Evolutionary conservation across 169 alveolate species (phyloP).

Genomic region (Cyclospora cayetanensis): DNA sequence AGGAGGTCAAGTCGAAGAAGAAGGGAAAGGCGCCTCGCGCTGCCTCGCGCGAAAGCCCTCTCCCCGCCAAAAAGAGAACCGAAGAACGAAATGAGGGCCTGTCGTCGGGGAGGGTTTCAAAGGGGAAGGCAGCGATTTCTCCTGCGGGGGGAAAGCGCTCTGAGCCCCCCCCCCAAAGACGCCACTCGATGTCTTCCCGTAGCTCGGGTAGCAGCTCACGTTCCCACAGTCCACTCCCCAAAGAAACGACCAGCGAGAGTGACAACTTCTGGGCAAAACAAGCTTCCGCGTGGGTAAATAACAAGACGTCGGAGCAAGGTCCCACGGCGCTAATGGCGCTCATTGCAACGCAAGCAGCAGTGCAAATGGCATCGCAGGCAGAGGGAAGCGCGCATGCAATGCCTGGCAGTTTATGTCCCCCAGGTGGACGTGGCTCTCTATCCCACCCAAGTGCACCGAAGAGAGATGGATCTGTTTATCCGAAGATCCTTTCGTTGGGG

Average conservation of each 20-base stretch:
- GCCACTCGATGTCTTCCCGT: constrained; percentile 7
- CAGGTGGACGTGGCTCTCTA: too few species aligned
- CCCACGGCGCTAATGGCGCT: constrained; percentile 52
- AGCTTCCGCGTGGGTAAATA: constrained; percentile 67
- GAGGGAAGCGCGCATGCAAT: neutral
- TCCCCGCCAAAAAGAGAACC: neutral
- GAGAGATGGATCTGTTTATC: too few species aligned
- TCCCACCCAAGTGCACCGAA: too few species aligned
- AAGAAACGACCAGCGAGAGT: constrained; percentile 47
- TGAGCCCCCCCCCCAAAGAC: neutral
- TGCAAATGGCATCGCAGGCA: constrained; percentile 35
- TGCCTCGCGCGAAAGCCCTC: neutral
- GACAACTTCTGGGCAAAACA: constrained; percentile 68
- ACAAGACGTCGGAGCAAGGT: constrained; percentile 58
- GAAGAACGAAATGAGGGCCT: neutral
- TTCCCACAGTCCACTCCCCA: constrained; percentile 9
- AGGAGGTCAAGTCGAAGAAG: neutral
- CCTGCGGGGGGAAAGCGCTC: neutral
- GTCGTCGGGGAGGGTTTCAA: neutral
- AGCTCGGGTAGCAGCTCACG: constrained; percentile 44
- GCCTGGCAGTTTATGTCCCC: too few species aligned
- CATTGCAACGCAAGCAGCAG: constrained; percentile 30
- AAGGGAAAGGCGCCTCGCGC: neutral
- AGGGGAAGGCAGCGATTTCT: neutral
- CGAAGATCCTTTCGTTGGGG: too few species aligned